A percentile compares a stretch with the other conserved stretches of the same genome.
Conservation (phyloP, 164 flowering plant genomes). For the Dillenia suffruticosa region DNA sequence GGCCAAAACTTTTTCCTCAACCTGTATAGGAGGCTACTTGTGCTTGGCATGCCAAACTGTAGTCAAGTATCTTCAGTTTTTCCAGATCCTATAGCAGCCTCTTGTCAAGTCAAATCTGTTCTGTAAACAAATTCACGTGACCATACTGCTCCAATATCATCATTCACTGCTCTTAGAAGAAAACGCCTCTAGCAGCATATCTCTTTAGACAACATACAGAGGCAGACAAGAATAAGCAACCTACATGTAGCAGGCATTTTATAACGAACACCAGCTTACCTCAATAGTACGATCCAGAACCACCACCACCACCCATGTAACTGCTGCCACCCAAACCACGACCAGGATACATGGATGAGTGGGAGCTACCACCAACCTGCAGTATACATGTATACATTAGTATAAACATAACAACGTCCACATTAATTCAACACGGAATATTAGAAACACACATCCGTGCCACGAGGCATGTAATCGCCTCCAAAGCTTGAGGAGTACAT, state of each 20-base stretch:
- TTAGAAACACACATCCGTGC: constrained; percentile 54
- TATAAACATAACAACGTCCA: background rate
- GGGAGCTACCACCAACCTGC: constrained; percentile 81
- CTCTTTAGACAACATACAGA: no score
- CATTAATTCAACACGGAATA: background rate
- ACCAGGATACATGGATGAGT: constrained; percentile 78
- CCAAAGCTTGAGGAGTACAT: constrained; percentile 78
- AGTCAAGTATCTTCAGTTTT: constrained; percentile 34
- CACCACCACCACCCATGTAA: constrained; percentile 71
- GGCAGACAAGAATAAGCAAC: no score
- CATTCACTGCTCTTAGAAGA: constrained; percentile 19
- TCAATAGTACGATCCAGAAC: constrained; percentile 80
- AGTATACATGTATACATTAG: background rate
- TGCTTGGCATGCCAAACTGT: constrained; percentile 5
- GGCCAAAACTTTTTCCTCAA: no score
- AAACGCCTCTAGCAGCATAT: constrained; percentile 13
- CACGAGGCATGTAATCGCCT: constrained; percentile 74
- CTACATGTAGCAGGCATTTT: no score
- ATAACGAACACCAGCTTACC: constrained; percentile 25
- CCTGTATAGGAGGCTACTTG: no score
- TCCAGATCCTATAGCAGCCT: constrained; percentile 59
- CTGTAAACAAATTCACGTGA: constrained; percentile 54
- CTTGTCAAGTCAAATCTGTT: constrained; percentile 48
- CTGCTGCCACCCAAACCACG: constrained; percentile 70
- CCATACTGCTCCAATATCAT: constrained; percentile 30